Base-by-base conservation (phyloP, 2,329 filamentous ascomycete genomes). In the Sclerotinia spermophila region DNA sequence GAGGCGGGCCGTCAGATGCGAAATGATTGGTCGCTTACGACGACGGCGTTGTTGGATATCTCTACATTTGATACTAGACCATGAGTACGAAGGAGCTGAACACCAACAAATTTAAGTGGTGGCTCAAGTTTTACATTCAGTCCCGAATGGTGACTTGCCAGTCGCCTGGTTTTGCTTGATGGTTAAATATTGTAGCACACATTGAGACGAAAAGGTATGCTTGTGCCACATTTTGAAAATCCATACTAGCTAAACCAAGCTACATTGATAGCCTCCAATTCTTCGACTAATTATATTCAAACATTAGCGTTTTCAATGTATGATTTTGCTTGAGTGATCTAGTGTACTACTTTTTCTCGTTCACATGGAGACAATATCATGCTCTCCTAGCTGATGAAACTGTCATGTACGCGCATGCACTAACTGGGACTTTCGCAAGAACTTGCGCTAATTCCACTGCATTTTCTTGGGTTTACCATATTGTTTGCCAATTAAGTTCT, bases 11-110 rank as follows among this genome's bases (percentile, higher is more conserved):
- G 17, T 48, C 24, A 19, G 61, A 51, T 21, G 61, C 15, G 44
- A 65, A 38, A 51, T 51, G 61, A 65, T 65, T 65, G 61, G 44
- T 51, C 61, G 44, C 44, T 64, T 38, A 38, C 38, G 13, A 40
- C 44, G 44, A 48, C 33, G 48, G 45, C n/a, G n/a, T 40, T 21
- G 48, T 40, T 55, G 35, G 45, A 30, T 44, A 33, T 21, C 21
- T n/a, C 40, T 48, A 55, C 24, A 58, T 48, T 40, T 5, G 58
- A 42, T 30, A 60, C 15, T 27, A 42, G 40, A 42, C 40, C 27
- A n/a, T 48, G 30, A 48, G 42, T 27, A 38, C 6, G 27, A 19
- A 64, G 21, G 42, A 64, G 60, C 60, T 64, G 30, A 62, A 48
- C n/a, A 64, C 60, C n/a, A 30, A 17, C 2, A 53, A 53, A 53